Evolutionary conservation across 2,329 filamentous ascomycete species (phyloP).

Genomic region (Huntiella savannae): DNA sequence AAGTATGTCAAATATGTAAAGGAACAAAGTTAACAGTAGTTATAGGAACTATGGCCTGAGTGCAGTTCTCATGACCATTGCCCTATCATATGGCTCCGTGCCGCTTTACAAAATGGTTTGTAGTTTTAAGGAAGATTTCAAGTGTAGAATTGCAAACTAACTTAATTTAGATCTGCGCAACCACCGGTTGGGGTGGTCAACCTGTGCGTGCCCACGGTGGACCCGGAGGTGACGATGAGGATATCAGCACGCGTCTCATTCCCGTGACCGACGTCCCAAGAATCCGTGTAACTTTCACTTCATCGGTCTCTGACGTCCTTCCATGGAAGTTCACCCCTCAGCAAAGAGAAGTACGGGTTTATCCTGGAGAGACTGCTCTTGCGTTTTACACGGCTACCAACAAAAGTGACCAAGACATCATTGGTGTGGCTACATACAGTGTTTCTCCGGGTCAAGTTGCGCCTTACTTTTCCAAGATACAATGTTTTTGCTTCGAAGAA

Average conservation of each 20-base stretch:
- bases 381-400: slow-evolving; percentile 98
- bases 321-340: slow-evolving; percentile 97
- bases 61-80: slow-evolving; percentile 60
- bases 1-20: background rate
- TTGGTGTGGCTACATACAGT: slow-evolving; percentile 93
- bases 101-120: slow-evolving; percentile 74
- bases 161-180: slow-evolving; percentile 50
- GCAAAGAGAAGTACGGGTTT: slow-evolving; percentile 85
- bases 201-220: slow-evolving; percentile 60
- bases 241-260: slow-evolving; percentile 57
- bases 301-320: slow-evolving; percentile 82
- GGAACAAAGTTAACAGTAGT: background rate
- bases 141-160: slow-evolving; percentile 7
- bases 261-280: slow-evolving; percentile 68
- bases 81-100: slow-evolving; percentile 65
- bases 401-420: slow-evolving; percentile 75
- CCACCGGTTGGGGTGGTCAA: slow-evolving; percentile 81
- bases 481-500: slow-evolving; percentile 98
- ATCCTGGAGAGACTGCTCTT: slow-evolving; percentile 88
- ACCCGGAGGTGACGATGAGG: slow-evolving; percentile 30
- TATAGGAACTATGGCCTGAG: slow-evolving; percentile 54
- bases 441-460: slow-evolving; percentile 92
- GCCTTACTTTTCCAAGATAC: slow-evolving; percentile 97
- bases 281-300: slow-evolving; percentile 88
- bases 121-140: background rate